Base-by-base conservation (phyloP, 2,329 filamentous ascomycete species). In the Verticillium zaregamsianum region DNA sequence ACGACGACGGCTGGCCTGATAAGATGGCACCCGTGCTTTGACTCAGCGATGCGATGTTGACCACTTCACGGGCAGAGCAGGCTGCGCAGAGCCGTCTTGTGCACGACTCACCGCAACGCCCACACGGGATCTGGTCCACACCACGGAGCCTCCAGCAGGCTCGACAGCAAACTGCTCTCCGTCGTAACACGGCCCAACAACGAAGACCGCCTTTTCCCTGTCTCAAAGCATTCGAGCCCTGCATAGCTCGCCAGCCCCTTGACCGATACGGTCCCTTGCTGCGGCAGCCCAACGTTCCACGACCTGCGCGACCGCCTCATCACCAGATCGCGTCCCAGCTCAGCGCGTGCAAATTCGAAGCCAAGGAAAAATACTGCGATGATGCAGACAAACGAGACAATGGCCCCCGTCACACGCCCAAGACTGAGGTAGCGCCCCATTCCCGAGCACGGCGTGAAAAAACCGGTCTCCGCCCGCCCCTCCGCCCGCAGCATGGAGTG, bases 381-480 rank as follows among this genome's bases (percentile, higher is more conserved):
- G 62, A 60, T 65, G 63, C 63, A 65, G 63, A 62, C 58, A 45
- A 60, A 62, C 49, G 59, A 64, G 60, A 59, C 59, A 62, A 55
- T 45, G 17, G 49, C 35, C 28, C 59, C 33, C 37, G 57, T 62
- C 55, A 59, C 62, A 62, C 62, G 63, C 25, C 57, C 57, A 15
- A 15, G 17, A n/a, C 11, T 9, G 45, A 49, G 45, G 45, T n/a
- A 25, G 5, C 20, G 7, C 9, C 45, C 11, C 3, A 25, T 2
- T 23, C 23, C 9, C 9, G 9, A 49, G 45, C 45, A 49, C 45
- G 45, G n/a, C 45, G 23, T 23, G 6, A 12, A 8, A 23, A n/a
- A 23, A 4, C n/a, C 3, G 20, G 45, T n/a, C 20, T n/a, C n/a
- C 40, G 6, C n/a, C 40, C 20, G 40, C 20, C n/a, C 20, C 9